A percentile compares a stretch with the other conserved stretches of the same genome.
These are phyloP conservation scores for Rosa persica DNA, from an alignment of 306 rosid genomes.

Conservation along the genomic window DNA sequence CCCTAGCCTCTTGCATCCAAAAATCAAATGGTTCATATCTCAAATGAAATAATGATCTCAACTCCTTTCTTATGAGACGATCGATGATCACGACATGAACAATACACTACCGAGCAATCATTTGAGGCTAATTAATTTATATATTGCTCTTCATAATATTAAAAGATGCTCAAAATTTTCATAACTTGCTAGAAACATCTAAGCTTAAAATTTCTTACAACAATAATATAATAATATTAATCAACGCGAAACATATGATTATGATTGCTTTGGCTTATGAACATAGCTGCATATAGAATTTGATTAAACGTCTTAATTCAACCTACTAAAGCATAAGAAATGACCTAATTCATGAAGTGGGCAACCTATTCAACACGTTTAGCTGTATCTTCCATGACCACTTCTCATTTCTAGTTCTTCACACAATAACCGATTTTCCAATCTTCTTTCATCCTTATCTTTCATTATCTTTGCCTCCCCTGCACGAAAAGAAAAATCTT, in stretches of 20 bases:
- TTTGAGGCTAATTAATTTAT: no score
- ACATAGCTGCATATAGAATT: neutral
- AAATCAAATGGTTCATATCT: no score
- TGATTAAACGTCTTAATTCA: conserved; percentile 6
- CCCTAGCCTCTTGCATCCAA: no score
- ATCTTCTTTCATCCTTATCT: neutral
- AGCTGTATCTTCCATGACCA: conserved; percentile 26
- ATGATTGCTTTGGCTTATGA: neutral
- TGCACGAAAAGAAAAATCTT: neutral
- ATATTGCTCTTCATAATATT: no score
- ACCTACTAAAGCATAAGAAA: conserved; percentile 20
- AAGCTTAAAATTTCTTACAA: neutral
- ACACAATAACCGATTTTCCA: neutral
- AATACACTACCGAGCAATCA: neutral
- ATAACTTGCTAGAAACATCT: neutral
- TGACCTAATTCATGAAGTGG: conserved; percentile 12
- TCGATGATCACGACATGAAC: no score
- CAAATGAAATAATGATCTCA: no score
- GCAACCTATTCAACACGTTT: conserved; percentile 15
- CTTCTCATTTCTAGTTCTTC: neutral
- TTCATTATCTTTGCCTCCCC: neutral
- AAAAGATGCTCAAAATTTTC: neutral
- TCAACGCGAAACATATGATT: neutral
- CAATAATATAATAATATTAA: no score
- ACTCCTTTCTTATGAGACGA: no score